Conservation (phyloP, 2,329 filamentous ascomycete species). For the Knufia petricola region DNA sequence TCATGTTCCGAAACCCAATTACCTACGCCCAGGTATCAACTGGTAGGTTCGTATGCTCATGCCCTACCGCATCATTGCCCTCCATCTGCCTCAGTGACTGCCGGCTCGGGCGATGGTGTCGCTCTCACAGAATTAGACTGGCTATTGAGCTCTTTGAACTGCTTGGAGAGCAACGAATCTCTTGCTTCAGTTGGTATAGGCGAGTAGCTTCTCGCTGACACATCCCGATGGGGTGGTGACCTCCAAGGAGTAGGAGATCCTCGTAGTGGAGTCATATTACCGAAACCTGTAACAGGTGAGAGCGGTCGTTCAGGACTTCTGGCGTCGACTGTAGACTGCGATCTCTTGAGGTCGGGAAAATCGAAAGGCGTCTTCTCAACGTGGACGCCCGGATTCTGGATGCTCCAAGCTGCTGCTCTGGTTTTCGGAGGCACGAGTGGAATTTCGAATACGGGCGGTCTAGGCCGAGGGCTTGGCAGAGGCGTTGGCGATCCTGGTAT, state of each 20-base stretch:
- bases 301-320: neutral
- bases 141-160: constrained; percentile 18
- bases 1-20: no score
- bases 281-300: constrained; percentile 18
- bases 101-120: neutral
- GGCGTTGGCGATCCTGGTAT: constrained; percentile 1
- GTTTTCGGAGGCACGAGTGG: neutral
- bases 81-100: neutral
- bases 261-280: constrained; percentile 17
- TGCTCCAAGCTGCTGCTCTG: neutral
- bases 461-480: neutral
- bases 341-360: neutral
- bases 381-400: neutral
- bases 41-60: no score
- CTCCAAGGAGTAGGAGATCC: constrained; percentile 19
- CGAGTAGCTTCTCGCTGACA: constrained; percentile 13
- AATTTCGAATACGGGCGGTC: neutral
- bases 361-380: neutral
- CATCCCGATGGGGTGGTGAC: constrained; percentile 1
- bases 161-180: constrained; percentile 19
- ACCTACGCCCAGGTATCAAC: no score
- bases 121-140: neutral
- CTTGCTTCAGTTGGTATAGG: constrained; percentile 17
- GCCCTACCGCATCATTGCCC: no score
- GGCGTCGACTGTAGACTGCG: neutral